Evolutionary conservation across 1,284 basidiomycete species (phyloP).

Genomic region (Leccinum fallax): DNA sequence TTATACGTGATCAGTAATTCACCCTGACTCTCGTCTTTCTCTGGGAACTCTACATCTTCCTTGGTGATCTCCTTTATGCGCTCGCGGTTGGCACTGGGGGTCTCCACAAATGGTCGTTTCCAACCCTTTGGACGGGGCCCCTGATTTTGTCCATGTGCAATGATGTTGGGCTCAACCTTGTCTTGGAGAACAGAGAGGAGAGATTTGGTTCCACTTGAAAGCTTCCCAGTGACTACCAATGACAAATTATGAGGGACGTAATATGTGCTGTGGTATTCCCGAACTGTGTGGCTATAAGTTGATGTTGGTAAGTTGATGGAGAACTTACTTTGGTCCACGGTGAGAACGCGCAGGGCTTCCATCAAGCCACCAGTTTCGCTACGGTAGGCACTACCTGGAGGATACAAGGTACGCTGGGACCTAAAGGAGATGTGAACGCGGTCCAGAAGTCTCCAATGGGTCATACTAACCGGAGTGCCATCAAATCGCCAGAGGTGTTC

Average conservation of each 20-base stretch:
- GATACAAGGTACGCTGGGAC: slow-evolving; percentile 80
- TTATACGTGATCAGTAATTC: slow-evolving; percentile 83
- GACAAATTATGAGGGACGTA: slow-evolving; percentile 96
- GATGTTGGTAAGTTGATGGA: not conserved
- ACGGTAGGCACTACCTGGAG: slow-evolving; percentile 84
- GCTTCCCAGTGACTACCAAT: slow-evolving; percentile 80
- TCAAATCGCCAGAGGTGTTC: slow-evolving; percentile 89
- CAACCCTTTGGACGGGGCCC: slow-evolving; percentile 76
- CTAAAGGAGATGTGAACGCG: slow-evolving; percentile 43
- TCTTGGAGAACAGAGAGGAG: slow-evolving; percentile 79
- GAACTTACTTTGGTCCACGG: slow-evolving; percentile 83
- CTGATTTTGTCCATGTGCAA: slow-evolving; percentile 70
- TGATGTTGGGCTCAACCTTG: slow-evolving; percentile 80
- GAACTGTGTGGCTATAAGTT: slow-evolving; percentile 55
- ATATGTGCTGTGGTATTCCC: slow-evolving; percentile 87
- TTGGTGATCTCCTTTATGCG: slow-evolving; percentile 58
- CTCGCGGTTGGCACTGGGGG: slow-evolving; percentile 67
- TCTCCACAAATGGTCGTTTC: slow-evolving; percentile 96
- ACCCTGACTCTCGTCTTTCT: slow-evolving; percentile 95
- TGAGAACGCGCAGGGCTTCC: slow-evolving; percentile 86
- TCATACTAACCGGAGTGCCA: slow-evolving; percentile 73
- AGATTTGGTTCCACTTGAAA: slow-evolving; percentile 69
- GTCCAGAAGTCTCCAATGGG: not conserved
- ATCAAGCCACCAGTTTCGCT: slow-evolving; percentile 98
- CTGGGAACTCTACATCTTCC: slow-evolving; percentile 90